Evolutionary conservation across 768 basidiomycete genomes (phyloP).

Genomic region (Candolleomyces aberdarensis): DNA sequence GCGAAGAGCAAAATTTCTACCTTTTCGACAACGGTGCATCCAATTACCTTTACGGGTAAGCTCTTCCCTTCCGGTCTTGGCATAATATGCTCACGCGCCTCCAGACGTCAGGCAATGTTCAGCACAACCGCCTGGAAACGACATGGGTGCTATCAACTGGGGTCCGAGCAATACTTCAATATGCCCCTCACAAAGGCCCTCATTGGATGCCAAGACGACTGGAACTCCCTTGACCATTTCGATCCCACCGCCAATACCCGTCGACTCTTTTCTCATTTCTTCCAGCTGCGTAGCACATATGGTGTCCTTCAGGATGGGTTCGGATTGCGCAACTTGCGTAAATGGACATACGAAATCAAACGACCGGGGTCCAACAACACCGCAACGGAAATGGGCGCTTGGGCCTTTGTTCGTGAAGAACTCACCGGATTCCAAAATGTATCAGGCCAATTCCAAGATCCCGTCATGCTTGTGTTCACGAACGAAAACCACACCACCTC

Average conservation of each 20-base stretch:
- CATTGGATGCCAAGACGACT: slow-evolving; percentile 83
- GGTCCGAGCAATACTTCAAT: slow-evolving; percentile 92
- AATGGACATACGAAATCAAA: slow-evolving; percentile 77
- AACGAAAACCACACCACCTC: slow-evolving; percentile 78
- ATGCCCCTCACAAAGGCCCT: slow-evolving; percentile 79
- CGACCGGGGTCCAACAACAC: slow-evolving; percentile 85
- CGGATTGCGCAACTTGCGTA: slow-evolving; percentile 77
- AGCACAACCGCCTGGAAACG: slow-evolving; percentile 84
- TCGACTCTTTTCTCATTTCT: slow-evolving; percentile 70
- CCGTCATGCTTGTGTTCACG: slow-evolving; percentile 82
- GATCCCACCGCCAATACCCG: slow-evolving; percentile 82
- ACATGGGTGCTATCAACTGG: slow-evolving; percentile 89
- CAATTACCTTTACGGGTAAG: slow-evolving; percentile 87
- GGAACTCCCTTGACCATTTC: slow-evolving; percentile 94
- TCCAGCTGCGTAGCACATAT: slow-evolving; percentile 66
- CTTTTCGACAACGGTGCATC: slow-evolving; percentile 82
- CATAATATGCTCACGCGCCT: background rate
- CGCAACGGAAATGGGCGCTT: slow-evolving; percentile 82
- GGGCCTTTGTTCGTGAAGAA: slow-evolving; percentile 72
- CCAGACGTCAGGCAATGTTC: slow-evolving; percentile 90
- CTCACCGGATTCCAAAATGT: slow-evolving; percentile 60
- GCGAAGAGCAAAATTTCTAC: slow-evolving; percentile 92
- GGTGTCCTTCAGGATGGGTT: slow-evolving; percentile 83
- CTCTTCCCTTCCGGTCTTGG: background rate
- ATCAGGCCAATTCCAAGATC: slow-evolving; percentile 55